A percentile compares a stretch with the other conserved stretches of the same genome.
These are phyloP conservation scores for Pelargonium hybrid DNA, from an alignment of 441 rosid species.

Conservation along the genomic window DNA sequence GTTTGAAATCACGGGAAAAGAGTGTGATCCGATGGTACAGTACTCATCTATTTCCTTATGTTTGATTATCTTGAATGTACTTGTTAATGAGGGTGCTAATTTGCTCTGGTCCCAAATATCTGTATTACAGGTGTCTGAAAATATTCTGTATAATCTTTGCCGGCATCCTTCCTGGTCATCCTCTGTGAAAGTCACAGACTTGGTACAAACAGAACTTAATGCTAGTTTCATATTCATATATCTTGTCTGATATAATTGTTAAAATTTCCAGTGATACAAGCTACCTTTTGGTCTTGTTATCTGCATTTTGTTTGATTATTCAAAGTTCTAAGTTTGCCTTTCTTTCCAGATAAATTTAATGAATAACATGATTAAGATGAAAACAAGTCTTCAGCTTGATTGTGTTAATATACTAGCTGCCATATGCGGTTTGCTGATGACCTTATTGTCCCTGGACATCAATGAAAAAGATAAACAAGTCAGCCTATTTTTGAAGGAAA, in stretches of 20 bases:
- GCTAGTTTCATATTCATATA: conserved; percentile 17
- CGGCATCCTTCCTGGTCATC: conserved; percentile 50
- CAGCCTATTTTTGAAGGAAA: conserved; percentile 27
- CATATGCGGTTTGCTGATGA: conserved; percentile 38
- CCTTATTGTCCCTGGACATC: conserved; percentile 32
- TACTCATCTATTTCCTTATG: conserved; percentile 7
- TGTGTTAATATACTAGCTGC: conserved; percentile 54
- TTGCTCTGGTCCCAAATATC: conserved; percentile 15
- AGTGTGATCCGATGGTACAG: conserved; percentile 59
- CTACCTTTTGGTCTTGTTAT: not conserved
- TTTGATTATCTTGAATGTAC: conserved; percentile 17
- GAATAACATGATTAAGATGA: conserved; percentile 43
- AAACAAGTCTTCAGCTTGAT: conserved; percentile 49
- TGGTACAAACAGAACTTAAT: conserved; percentile 42
- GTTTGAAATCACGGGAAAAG: conserved; percentile 51
- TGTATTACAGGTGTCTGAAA: conserved; percentile 51
- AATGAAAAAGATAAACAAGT: conserved; percentile 21
- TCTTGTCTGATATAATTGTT: conserved; percentile 6
- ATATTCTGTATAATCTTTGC: conserved; percentile 51
- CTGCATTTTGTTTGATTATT: conserved; percentile 1
- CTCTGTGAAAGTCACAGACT: conserved; percentile 37
- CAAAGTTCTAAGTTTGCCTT: conserved; percentile 12
- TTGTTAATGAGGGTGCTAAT: conserved; percentile 17
- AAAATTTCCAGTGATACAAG: not conserved
- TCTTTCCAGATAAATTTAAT: conserved; percentile 45